phyloP scores from a whole-genome alignment of 2,329 filamentous ascomycete genomes.

The Paraphoma sp. region DNA sequence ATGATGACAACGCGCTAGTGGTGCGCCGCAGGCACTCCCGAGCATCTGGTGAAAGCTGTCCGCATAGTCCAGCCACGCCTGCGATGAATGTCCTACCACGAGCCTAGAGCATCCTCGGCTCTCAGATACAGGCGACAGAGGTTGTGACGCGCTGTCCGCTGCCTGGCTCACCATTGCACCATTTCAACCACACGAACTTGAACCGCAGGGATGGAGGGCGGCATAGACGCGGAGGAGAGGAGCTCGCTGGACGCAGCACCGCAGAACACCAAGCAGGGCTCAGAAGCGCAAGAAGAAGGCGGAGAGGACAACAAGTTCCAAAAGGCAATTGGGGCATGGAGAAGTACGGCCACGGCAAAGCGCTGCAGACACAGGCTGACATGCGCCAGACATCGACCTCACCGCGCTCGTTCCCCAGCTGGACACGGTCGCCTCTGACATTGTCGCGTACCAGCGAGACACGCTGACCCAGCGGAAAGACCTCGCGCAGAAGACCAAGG shows the following conservation, averaged over 20 bases:
- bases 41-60: conserved; percentile 29
- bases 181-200: background rate
- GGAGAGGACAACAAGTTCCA: conserved; percentile 89
- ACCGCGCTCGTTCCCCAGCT: conserved; percentile 82
- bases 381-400: conserved; percentile 77
- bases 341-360: conserved; percentile 66
- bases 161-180: background rate
- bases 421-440: conserved; percentile 92
- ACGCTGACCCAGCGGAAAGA: conserved; percentile 97
- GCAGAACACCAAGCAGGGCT: conserved; percentile 13
- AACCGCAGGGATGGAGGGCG: conserved; percentile 41
- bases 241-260: conserved; percentile 29
- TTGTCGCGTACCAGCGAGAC: conserved; percentile 91
- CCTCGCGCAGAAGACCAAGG: conserved; percentile 97
- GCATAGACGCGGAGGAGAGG: conserved; percentile 36
- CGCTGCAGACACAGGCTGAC: conserved; percentile 17
- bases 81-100: conserved; percentile 8
- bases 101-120: conserved; percentile 3
- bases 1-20: conserved; percentile 20
- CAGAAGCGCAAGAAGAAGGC: conserved; percentile 12
- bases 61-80: conserved; percentile 19
- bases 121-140: background rate
- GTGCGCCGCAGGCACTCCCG: conserved; percentile 32
- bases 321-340: conserved; percentile 93
- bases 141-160: background rate